Evolutionary conservation across 1,284 basidiomycete species (phyloP).

Genomic region (Puccinia triticina): DNA sequence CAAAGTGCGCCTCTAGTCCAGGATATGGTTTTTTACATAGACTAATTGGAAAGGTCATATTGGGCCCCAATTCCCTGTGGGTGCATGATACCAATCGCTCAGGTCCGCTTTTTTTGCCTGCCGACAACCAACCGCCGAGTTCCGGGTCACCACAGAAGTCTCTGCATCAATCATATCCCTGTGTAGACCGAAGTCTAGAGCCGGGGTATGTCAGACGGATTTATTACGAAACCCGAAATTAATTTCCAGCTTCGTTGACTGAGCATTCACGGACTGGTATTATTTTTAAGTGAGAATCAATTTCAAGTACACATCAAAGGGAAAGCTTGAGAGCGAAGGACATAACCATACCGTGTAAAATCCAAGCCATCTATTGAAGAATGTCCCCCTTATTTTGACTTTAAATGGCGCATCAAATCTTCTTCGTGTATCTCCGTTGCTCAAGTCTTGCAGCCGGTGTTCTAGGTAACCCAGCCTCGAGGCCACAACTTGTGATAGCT

Average conservation of each 20-base stretch:
- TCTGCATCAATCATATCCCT: not conserved
- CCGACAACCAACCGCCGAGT: not conserved
- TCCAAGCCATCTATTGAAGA: not conserved
- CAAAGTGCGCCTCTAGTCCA: not conserved
- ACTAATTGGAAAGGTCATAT: not conserved
- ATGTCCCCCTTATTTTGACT: not conserved
- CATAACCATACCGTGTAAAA: not conserved
- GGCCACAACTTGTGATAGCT: not conserved
- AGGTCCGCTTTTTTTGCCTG: not conserved
- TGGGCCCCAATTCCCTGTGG: not conserved
- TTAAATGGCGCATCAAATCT: not conserved
- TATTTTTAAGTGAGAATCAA: not conserved
- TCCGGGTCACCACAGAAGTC: not conserved
- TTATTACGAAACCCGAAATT: not conserved
- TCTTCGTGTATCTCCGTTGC: not conserved
- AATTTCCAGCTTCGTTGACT: not conserved
- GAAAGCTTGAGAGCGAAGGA: not conserved
- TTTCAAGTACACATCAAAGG: conserved; percentile 7
- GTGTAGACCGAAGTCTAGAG: not conserved
- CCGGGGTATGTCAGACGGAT: too few relatives aligned
- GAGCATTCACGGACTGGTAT: not conserved
- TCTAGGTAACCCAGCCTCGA: not conserved
- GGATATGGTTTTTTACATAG: not conserved
- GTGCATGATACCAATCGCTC: not conserved
- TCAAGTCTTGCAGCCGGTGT: not conserved